Conservation (phyloP, 257 asterid species). For the Handroanthus guayacan region DNA sequence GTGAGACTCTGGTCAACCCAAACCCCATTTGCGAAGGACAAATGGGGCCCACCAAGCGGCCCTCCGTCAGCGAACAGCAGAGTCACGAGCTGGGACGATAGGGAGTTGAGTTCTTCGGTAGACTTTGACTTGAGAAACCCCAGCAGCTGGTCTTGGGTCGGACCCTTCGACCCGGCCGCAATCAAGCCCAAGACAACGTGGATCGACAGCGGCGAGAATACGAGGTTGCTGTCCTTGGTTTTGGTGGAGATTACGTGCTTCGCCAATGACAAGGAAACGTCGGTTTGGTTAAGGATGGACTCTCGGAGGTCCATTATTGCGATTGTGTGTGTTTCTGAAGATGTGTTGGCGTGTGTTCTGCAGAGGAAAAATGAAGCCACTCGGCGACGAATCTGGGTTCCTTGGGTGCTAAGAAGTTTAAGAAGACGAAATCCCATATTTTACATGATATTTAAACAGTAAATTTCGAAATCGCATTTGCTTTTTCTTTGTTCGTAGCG, state of each 20-base stretch:
- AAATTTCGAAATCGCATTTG: too few species aligned
- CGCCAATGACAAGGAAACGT: slow-evolving; percentile 51
- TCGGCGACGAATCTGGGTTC: background rate
- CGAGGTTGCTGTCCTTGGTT: slow-evolving; percentile 47
- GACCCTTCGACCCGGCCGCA: slow-evolving; percentile 58
- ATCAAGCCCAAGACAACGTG: slow-evolving; percentile 52
- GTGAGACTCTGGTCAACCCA: slow-evolving; percentile 59
- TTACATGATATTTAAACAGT: background rate
- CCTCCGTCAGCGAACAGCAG: slow-evolving; percentile 56
- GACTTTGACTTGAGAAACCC: slow-evolving; percentile 45
- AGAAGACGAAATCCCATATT: background rate
- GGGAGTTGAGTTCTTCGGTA: slow-evolving; percentile 38
- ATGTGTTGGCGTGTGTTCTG: background rate
- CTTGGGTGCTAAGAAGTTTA: background rate
- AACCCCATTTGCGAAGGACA: slow-evolving; percentile 62
- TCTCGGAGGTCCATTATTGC: slow-evolving; percentile 51
- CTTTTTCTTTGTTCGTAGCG: too few species aligned
- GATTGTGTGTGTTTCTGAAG: slow-evolving; percentile 9
- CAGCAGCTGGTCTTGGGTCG: slow-evolving; percentile 52
- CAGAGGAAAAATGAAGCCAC: background rate
- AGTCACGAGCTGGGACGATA: slow-evolving; percentile 56
- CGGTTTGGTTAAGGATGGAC: slow-evolving; percentile 54
- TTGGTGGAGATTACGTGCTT: slow-evolving; percentile 49
- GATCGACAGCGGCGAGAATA: slow-evolving; percentile 66
- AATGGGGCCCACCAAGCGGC: slow-evolving; percentile 50